phyloP scores from a whole-genome alignment of 2,329 filamentous ascomycete species.

The Didymella keratinophila region DNA sequence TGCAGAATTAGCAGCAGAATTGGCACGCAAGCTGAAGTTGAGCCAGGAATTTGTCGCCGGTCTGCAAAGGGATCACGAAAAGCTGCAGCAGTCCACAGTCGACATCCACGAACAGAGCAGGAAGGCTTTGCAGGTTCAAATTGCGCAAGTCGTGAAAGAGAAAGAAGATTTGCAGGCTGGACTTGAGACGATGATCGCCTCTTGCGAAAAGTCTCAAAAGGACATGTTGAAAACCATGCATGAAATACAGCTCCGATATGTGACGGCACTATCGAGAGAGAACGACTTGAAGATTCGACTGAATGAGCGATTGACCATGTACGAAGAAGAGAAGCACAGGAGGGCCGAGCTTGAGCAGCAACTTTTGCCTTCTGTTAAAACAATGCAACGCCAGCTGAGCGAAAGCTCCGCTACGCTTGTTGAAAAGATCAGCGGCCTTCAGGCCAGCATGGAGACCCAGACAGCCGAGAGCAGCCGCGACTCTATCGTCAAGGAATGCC shows the following conservation, averaged over 20 bases:
- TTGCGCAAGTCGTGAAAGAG: conserved; percentile 34
- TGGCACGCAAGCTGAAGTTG: conserved; percentile 28
- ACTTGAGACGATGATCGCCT: conserved; percentile 20
- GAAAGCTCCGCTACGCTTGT: conserved; percentile 26
- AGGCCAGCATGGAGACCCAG: conserved; percentile 13
- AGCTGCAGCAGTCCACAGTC: conserved; percentile 23
- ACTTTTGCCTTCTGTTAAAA: conserved; percentile 26
- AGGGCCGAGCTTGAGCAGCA: conserved; percentile 33
- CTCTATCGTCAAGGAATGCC: conserved; percentile 27
- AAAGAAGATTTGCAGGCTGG: conserved; percentile 27
- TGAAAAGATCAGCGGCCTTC: neutral
- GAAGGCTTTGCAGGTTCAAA: conserved; percentile 24
- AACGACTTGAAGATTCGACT: conserved; percentile 24
- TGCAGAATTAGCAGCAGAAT: conserved; percentile 10
- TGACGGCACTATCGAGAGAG: conserved; percentile 25
- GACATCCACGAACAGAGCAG: conserved; percentile 26
- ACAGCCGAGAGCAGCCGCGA: conserved; percentile 5
- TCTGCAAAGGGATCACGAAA: conserved; percentile 40
- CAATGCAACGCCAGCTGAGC: conserved; percentile 25
- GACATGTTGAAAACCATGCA: conserved; percentile 26
- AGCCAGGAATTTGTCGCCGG: conserved; percentile 40
- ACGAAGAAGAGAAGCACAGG: conserved; percentile 33
- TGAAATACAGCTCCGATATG: conserved; percentile 26
- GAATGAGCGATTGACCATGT: conserved; percentile 16
- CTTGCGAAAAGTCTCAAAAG: conserved; percentile 23